These are phyloP conservation scores for Phialophora macrospora DNA, from an alignment of 2,329 filamentous ascomycete genomes.

Conservation along the genomic window DNA sequence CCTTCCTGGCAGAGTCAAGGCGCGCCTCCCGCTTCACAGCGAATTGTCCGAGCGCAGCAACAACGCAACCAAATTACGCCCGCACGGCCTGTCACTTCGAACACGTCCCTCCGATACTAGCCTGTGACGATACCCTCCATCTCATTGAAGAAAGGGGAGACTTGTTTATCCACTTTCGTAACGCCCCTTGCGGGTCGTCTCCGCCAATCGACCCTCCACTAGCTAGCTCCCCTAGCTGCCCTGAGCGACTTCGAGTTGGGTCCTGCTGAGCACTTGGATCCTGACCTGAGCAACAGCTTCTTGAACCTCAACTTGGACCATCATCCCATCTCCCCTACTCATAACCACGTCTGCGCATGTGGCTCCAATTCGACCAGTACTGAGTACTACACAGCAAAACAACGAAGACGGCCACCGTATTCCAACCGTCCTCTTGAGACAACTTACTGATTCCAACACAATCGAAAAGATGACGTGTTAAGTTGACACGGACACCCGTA, in stretches of 20 bases:
- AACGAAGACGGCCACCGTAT: background rate
- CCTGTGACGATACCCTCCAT: constrained; percentile 21
- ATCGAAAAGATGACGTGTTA: constrained; percentile 33
- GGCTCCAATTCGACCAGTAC: constrained; percentile 4
- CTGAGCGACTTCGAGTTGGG: constrained; percentile 34
- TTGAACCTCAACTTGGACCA: constrained; percentile 26
- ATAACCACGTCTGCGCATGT: constrained; percentile 9
- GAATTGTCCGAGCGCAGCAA: constrained; percentile 36
- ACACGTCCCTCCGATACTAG: constrained; percentile 25
- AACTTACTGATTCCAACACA: constrained; percentile 6
- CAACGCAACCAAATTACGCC: constrained; percentile 35
- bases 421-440: constrained; percentile 2
- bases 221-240: constrained; percentile 29
- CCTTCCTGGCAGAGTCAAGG: constrained; percentile 27
- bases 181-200: constrained; percentile 36
- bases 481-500: constrained; percentile 15
- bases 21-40: constrained; percentile 32
- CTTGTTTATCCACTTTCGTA: constrained; percentile 36
- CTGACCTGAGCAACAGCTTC: constrained; percentile 31
- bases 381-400: constrained; percentile 5
- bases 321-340: constrained; percentile 28
- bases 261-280: constrained; percentile 16
- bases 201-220: constrained; percentile 30
- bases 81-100: constrained; percentile 34
- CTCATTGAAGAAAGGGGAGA: constrained; percentile 34